Base-by-base conservation (phyloP, 2,329 filamentous ascomycete species). In the Cercospora sojina region DNA sequence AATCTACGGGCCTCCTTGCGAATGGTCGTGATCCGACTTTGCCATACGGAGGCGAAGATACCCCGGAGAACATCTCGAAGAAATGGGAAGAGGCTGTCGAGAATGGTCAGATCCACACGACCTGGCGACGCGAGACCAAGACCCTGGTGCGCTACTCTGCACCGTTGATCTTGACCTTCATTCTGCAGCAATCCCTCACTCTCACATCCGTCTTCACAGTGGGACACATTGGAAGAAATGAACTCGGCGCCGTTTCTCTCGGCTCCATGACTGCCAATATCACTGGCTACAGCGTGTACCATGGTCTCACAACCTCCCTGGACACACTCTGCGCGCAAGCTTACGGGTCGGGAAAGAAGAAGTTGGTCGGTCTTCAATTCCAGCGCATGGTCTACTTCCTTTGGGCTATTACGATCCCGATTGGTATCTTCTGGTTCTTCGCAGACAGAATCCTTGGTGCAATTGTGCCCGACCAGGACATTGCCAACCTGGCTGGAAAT, bases 291-390 rank as follows among this genome's bases (percentile, higher is more conserved):
- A 78, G 81, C 1, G 79, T 82, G 13, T 83, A 81, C 60, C 80
- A 83, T 71, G 81, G 93, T n/a, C 84, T 98, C 13, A 90, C 93
- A 0, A 98, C 94, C 4, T 92, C 90, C 70, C 83, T 98, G 41
- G 94, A 98, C 79, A 98, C 94, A 0, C 87, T 98, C 2, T 97
- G 94, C 77, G 88, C 94, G 0, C 94, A 98, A 79, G 94, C 95
- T 0, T 98, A 96, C 76, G 94, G 95, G 2, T 96, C 91, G 0
- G 94, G 94, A 0, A 91, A 90, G 77, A 96, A 91, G 76, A 91
- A 93, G 72, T 86, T 98, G 5, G 94, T 98, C 66, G 94, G 91
- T 1, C 78, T 95, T 63, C 91, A 95, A 74, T 85, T 92, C 69
- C 91, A 95, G 79, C 85, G 91, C 64, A 94, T 94, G 91, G 83